phyloP scores from a whole-genome alignment of 2,329 filamentous ascomycete species.

The Diplodia mutila region DNA sequence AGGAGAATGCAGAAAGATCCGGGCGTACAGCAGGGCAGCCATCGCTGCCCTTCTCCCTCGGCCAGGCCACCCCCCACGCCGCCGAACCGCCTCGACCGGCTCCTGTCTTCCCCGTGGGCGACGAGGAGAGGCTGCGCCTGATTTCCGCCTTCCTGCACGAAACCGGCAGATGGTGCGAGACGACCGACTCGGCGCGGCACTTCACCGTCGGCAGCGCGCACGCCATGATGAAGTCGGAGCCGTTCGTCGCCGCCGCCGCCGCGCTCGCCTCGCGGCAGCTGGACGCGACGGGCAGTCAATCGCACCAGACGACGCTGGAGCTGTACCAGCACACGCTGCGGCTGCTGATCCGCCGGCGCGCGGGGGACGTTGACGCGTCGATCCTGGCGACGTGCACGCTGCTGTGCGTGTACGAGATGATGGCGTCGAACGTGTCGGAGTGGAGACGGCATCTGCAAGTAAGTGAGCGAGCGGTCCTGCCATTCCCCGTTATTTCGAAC shows the following conservation, averaged over 20 bases:
- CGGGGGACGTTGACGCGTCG: background rate
- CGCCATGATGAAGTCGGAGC: background rate
- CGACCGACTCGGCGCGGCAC: background rate
- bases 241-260: background rate
- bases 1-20: too few relatives aligned
- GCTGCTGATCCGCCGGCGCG: background rate
- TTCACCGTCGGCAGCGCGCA: background rate
- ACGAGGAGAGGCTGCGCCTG: background rate
- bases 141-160: background rate
- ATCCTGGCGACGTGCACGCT: background rate
- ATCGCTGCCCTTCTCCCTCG: background rate
- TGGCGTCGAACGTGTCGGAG: background rate
- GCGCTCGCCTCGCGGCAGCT: constrained; percentile 7
- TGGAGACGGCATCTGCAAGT: constrained; percentile 2
- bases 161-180: background rate
- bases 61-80: background rate
- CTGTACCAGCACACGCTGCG: constrained; percentile 3
- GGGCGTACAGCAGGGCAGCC: too few relatives aligned
- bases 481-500: too few relatives aligned
- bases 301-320: background rate
- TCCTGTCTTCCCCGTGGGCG: background rate
- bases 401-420: constrained; percentile 16
- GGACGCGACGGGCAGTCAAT: background rate
- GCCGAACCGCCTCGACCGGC: background rate
- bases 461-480: too few relatives aligned